Conservation (phyloP, 2,329 filamentous ascomycete species). For the Tolypocladium sp. region DNA sequence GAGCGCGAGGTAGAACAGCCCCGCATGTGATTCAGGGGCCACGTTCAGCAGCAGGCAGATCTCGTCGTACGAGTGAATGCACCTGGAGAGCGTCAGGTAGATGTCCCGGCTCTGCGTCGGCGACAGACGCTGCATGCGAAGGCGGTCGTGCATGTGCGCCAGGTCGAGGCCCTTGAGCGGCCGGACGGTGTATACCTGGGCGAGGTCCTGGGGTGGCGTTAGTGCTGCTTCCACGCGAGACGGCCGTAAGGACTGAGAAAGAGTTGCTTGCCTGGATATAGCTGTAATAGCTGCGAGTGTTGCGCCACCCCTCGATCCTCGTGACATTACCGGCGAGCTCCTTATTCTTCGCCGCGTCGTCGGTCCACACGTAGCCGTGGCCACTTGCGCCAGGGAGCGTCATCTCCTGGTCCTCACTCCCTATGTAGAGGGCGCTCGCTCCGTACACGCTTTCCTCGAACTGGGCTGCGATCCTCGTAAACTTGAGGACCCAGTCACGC, state of each 20-base stretch:
- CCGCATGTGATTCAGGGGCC: conserved; percentile 76
- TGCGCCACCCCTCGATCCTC: conserved; percentile 93
- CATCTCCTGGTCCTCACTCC: conserved; percentile 60
- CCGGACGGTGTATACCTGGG: conserved; percentile 52
- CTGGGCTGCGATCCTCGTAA: conserved; percentile 82
- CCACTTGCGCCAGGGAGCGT: conserved; percentile 55
- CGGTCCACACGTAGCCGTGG: conserved; percentile 92
- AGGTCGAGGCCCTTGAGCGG: conserved; percentile 78
- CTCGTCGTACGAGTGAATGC: conserved; percentile 72
- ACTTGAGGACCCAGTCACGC: conserved; percentile 89
- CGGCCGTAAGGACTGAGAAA: background rate
- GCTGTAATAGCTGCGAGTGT: conserved; percentile 89
- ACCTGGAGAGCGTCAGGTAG: conserved; percentile 69
- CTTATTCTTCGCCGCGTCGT: conserved; percentile 68
- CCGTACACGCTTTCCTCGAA: conserved; percentile 97
- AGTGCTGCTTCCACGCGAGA: background rate
- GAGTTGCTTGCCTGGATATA: conserved; percentile 65
- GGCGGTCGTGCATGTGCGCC: conserved; percentile 83
- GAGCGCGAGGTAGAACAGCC: conserved; percentile 82
- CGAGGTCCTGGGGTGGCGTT: conserved; percentile 43
- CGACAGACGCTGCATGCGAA: conserved; percentile 72
- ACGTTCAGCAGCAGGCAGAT: conserved; percentile 77
- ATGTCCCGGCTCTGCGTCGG: conserved; percentile 72
- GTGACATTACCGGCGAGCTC: conserved; percentile 89
- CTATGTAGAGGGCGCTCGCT: conserved; percentile 79